Percentiles rank a stretch among this genome's conserved stretches.
These are phyloP conservation scores for Pythium dissotocum DNA, from an alignment of 352 stramenopile genomes.

Conservation along the genomic window DNA sequence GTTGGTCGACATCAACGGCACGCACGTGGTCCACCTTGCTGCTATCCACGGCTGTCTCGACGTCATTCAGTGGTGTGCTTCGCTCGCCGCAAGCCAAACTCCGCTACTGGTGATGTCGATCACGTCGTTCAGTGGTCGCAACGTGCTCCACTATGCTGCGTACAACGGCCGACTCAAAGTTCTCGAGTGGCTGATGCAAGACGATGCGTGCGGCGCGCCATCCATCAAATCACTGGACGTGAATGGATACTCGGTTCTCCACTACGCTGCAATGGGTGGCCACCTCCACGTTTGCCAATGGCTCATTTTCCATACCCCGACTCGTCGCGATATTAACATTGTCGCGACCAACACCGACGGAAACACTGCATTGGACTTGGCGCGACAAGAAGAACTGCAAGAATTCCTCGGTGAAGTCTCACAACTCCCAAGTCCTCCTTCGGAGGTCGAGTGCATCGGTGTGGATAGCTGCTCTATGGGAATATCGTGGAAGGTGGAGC, in stretches of 20 bases:
- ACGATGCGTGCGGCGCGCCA: constrained; percentile 26
- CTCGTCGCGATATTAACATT: constrained; percentile 41
- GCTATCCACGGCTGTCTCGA: constrained; percentile 66
- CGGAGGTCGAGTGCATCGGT: constrained; percentile 44
- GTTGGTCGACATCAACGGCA: constrained; percentile 59
- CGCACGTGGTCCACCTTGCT: constrained; percentile 62
- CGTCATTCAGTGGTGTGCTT: constrained; percentile 55
- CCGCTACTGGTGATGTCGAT: constrained; percentile 36
- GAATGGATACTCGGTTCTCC: constrained; percentile 62
- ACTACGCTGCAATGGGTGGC: constrained; percentile 66
- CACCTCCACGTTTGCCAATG: constrained; percentile 60
- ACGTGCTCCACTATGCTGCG: constrained; percentile 67
- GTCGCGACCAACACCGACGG: constrained; percentile 45
- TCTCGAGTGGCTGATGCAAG: constrained; percentile 49
- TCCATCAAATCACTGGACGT: constrained; percentile 42
- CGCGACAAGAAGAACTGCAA: constrained; percentile 37
- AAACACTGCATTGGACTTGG: constrained; percentile 45
- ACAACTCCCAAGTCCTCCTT: constrained; percentile 35
- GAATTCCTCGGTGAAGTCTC: constrained; percentile 46
- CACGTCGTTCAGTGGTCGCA: constrained; percentile 62
- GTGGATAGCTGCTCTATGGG: constrained; percentile 52
- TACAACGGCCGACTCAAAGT: constrained; percentile 57
- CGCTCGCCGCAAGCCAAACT: constrained; percentile 17
- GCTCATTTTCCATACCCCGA: constrained; percentile 52
- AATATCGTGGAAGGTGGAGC: constrained; percentile 55